These are phyloP conservation scores for Globisporangium cederbergense DNA, from an alignment of 352 stramenopile genomes.

Conservation along the genomic window DNA sequence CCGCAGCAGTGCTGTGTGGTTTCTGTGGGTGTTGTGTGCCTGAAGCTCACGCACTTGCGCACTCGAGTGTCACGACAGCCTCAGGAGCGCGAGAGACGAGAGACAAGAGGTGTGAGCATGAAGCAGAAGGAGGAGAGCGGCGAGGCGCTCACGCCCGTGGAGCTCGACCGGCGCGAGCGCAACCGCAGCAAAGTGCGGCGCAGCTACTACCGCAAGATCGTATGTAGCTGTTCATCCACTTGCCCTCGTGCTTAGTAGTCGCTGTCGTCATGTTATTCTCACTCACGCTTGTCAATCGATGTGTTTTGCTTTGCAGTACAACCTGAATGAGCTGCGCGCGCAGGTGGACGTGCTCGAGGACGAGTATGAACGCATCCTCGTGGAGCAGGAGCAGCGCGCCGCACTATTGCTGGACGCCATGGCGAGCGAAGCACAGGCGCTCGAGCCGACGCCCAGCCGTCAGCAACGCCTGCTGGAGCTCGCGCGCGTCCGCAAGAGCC, in stretches of 20 bases:
- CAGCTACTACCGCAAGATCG: constrained; percentile 57
- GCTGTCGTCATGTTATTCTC: not conserved
- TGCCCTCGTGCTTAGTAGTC: not conserved
- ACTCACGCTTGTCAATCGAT: not conserved
- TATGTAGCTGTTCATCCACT: constrained; percentile 16
- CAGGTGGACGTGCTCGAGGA: constrained; percentile 42
- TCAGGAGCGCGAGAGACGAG: not conserved
- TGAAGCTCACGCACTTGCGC: too few species aligned
- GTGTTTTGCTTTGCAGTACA: constrained; percentile 22
- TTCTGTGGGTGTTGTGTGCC: too few species aligned
- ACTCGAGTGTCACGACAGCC: not conserved
- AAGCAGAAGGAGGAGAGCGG: constrained; percentile 14
- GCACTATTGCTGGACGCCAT: constrained; percentile 16
- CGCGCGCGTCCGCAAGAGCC: constrained; percentile 27
- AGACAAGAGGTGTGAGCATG: not conserved
- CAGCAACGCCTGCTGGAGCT: constrained; percentile 27
- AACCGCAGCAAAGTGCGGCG: constrained; percentile 51
- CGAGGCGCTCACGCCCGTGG: constrained; percentile 26
- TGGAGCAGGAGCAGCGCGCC: constrained; percentile 23
- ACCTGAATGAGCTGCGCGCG: constrained; percentile 39
- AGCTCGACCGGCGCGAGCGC: constrained; percentile 41
- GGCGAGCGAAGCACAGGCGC: constrained; percentile 19
- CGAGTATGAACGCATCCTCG: constrained; percentile 40
- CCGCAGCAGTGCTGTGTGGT: too few species aligned
- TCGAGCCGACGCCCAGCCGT: constrained; percentile 19